phyloP scores from a whole-genome alignment of 2,329 filamentous ascomycete genomes.

The Trichoderma koningiopsis region DNA sequence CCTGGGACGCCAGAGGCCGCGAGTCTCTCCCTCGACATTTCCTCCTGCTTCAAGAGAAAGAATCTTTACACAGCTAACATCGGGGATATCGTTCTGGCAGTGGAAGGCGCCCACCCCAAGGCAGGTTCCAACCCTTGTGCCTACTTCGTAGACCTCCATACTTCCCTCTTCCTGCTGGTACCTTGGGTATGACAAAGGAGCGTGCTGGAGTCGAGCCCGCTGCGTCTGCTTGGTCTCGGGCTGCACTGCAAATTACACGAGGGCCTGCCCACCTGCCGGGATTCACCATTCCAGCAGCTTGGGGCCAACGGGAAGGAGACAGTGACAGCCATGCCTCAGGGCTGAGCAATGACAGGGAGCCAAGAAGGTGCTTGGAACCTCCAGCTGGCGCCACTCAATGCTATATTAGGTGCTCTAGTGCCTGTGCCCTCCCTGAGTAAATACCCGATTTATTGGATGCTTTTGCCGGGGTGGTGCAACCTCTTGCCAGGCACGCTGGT shows the following conservation, averaged over 20 bases:
- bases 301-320: conserved; percentile 23
- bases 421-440: not conserved
- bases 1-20: not conserved
- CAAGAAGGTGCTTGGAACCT: not conserved
- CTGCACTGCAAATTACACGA: not conserved
- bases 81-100: not conserved
- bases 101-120: not conserved
- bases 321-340: conserved; percentile 17
- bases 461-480: not conserved
- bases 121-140: not conserved
- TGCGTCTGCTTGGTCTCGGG: not conserved
- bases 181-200: not conserved
- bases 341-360: not conserved
- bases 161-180: not conserved
- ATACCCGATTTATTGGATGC: not conserved
- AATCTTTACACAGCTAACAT: not conserved
- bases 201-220: not conserved
- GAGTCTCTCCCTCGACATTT: not conserved
- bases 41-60: not conserved
- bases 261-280: not conserved
- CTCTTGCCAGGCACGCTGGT: not conserved
- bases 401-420: not conserved
- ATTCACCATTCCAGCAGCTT: conserved; percentile 9
- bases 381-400: not conserved
- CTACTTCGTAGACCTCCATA: not conserved